phyloP scores from a whole-genome alignment of 1,284 basidiomycete species.

The Taiwanofungus camphoratus region DNA sequence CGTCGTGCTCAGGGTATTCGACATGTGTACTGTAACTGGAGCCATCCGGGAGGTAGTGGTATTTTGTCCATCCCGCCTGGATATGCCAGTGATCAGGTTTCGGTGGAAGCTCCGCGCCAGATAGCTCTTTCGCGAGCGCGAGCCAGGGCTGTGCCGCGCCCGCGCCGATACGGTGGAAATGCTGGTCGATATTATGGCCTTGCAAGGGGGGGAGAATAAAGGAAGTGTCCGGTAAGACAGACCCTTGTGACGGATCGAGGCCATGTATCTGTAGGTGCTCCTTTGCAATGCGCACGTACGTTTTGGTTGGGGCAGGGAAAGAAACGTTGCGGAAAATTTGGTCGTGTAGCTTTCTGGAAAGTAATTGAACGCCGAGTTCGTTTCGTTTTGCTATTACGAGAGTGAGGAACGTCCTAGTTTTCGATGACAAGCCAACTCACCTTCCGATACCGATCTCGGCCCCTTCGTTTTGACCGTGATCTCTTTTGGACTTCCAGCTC shows the following conservation, averaged over 20 bases:
- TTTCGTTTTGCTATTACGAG: conserved; percentile 60
- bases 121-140: conserved; percentile 64
- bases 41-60: conserved; percentile 60
- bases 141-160: conserved; percentile 81
- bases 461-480: background rate
- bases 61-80: conserved; percentile 89
- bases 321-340: conserved; percentile 79
- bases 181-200: conserved; percentile 80
- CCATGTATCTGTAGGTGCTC: conserved; percentile 78
- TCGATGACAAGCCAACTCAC: background rate
- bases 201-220: conserved; percentile 86
- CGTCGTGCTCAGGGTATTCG: conserved; percentile 52
- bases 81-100: conserved; percentile 71
- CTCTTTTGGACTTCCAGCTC: background rate
- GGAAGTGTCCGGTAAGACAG: conserved; percentile 69
- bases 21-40: conserved; percentile 63
- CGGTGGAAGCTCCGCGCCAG: conserved; percentile 50
- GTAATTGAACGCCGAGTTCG: conserved; percentile 87
- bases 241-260: conserved; percentile 77
- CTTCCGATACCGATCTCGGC: background rate
- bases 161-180: conserved; percentile 81
- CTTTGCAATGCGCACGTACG: conserved; percentile 70
- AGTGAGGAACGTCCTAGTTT: background rate
- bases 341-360: conserved; percentile 72
- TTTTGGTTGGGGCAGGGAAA: conserved; percentile 56